phyloP scores from a whole-genome alignment of 2,329 filamentous ascomycete species.

The Phaeophleospora eucalypticola region DNA sequence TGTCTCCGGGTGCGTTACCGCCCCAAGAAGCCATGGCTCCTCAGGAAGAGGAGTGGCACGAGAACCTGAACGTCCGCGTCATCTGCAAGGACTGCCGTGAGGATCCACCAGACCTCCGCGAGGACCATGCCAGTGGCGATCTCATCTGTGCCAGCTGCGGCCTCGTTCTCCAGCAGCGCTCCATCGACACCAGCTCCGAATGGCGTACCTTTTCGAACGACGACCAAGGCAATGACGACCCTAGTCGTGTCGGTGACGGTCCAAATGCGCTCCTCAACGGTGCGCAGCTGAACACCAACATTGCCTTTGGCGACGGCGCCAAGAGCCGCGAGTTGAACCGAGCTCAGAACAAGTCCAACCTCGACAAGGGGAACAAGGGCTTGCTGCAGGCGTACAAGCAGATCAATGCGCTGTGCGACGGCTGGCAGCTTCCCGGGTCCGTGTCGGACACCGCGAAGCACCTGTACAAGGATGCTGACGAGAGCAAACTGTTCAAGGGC shows the following conservation, averaged over 20 bases:
- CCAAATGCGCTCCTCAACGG: constrained; percentile 87
- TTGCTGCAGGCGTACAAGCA: constrained; percentile 81
- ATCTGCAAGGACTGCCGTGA: constrained; percentile 90
- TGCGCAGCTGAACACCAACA: constrained; percentile 81
- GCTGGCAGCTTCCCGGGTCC: constrained; percentile 72
- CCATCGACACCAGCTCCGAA: constrained; percentile 93
- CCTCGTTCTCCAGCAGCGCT: constrained; percentile 81
- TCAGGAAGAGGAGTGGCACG: constrained; percentile 56
- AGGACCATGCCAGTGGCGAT: constrained; percentile 89
- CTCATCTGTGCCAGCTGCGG: constrained; percentile 91
- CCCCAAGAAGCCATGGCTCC: constrained; percentile 34
- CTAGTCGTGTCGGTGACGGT: constrained; percentile 94
- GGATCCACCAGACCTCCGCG: constrained; percentile 83
- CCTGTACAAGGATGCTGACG: constrained; percentile 90
- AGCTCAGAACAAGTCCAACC: constrained; percentile 74
- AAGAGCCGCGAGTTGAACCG: constrained; percentile 72
- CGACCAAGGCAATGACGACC: constrained; percentile 92
- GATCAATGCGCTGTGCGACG: constrained; percentile 82
- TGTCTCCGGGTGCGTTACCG: constrained; percentile 44
- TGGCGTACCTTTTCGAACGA: constrained; percentile 99
- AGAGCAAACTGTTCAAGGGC: constrained; percentile 89
- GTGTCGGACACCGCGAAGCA: constrained; percentile 89
- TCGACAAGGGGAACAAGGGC: constrained; percentile 78
- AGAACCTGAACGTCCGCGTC: constrained; percentile 81
- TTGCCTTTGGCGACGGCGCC: constrained; percentile 74